phyloP scores from a whole-genome alignment of 2,329 filamentous ascomycete genomes.

The Diatrype stigma region DNA sequence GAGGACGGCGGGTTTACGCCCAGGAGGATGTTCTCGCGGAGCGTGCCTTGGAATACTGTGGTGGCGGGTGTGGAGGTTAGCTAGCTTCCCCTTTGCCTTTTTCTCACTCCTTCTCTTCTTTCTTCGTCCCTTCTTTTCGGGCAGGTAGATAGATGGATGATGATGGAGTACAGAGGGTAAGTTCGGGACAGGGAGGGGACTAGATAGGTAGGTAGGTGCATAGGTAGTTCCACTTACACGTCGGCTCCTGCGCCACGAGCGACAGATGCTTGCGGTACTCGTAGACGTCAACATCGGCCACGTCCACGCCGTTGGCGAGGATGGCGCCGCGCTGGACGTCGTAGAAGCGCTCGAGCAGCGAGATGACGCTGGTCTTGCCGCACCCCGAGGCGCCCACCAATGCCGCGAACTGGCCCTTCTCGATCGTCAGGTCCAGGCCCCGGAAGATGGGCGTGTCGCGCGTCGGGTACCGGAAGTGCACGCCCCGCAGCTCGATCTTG shows the following conservation, averaged over 20 bases:
- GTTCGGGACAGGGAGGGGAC: too few species aligned
- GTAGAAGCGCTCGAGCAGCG: constrained; percentile 67
- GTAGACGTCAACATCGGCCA: constrained; percentile 54
- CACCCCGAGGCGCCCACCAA: constrained; percentile 68
- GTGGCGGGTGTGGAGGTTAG: too few species aligned
- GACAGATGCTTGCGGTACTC: constrained; percentile 62
- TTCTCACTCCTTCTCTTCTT: too few species aligned
- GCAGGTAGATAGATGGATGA: too few species aligned
- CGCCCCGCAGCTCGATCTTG: constrained; percentile 51
- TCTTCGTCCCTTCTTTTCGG: too few species aligned
- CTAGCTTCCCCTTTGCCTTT: too few species aligned
- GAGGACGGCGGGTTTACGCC: constrained; percentile 52
- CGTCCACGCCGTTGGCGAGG: constrained; percentile 57
- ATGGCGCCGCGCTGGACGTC: constrained; percentile 61
- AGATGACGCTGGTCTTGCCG: constrained; percentile 69
- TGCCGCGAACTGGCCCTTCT: constrained; percentile 66
- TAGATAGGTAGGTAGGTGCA: too few species aligned
- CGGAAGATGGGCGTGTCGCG: constrained; percentile 54
- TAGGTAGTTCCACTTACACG: constrained; percentile 23
- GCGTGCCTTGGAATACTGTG: constrained; percentile 55
- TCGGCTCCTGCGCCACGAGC: constrained; percentile 71
- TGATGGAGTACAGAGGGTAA: too few species aligned
- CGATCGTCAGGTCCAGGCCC: constrained; percentile 59
- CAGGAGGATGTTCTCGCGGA: constrained; percentile 63
- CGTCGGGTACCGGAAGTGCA: constrained; percentile 59